Evolutionary conservation across 768 basidiomycete species (phyloP).

Genomic region (Kwoniella europaea): DNA sequence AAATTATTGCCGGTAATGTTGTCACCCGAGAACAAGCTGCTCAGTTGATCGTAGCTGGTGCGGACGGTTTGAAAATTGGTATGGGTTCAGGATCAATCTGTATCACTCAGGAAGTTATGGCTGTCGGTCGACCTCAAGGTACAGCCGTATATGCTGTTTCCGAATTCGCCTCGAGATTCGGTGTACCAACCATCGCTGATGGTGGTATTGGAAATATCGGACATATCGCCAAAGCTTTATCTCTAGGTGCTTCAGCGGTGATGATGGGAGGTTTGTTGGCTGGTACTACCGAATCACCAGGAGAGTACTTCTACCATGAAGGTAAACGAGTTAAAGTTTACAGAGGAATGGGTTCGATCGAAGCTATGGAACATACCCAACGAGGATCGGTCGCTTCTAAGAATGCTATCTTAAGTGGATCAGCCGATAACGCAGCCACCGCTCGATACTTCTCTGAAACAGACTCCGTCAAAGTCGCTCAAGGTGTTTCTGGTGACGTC

Average conservation of each 20-base stretch:
- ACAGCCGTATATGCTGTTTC: slow-evolving; percentile 97
- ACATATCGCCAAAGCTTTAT: slow-evolving; percentile 94
- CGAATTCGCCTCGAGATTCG: slow-evolving; percentile 90
- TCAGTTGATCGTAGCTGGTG: slow-evolving; percentile 87
- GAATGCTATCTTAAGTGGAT: slow-evolving; percentile 29
- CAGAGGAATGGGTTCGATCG: slow-evolving; percentile 94
- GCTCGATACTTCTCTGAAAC: slow-evolving; percentile 93
- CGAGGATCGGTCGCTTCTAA: slow-evolving; percentile 53
- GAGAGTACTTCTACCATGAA: slow-evolving; percentile 99
- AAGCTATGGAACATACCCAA: slow-evolving; percentile 62
- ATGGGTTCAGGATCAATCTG: slow-evolving; percentile 99
- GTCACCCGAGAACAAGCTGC: slow-evolving; percentile 98
- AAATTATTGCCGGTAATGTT: slow-evolving; percentile 96
- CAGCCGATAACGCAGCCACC: slow-evolving; percentile 86
- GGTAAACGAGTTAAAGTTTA: slow-evolving; percentile 99
- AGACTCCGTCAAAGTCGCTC: slow-evolving; percentile 89
- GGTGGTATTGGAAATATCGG: slow-evolving; percentile 95
- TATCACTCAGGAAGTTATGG: slow-evolving; percentile 99
- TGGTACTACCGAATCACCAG: slow-evolving; percentile 94
- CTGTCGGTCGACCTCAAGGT: slow-evolving; percentile 95
- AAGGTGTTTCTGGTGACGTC: slow-evolving; percentile 85
- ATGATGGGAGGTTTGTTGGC: slow-evolving; percentile 99
- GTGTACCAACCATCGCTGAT: slow-evolving; percentile 94
- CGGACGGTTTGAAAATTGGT: slow-evolving; percentile 91
- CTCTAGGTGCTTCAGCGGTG: slow-evolving; percentile 91